Evolutionary conservation across 768 basidiomycete species (phyloP).

Genomic region (Suillus fuscotomentosus): DNA sequence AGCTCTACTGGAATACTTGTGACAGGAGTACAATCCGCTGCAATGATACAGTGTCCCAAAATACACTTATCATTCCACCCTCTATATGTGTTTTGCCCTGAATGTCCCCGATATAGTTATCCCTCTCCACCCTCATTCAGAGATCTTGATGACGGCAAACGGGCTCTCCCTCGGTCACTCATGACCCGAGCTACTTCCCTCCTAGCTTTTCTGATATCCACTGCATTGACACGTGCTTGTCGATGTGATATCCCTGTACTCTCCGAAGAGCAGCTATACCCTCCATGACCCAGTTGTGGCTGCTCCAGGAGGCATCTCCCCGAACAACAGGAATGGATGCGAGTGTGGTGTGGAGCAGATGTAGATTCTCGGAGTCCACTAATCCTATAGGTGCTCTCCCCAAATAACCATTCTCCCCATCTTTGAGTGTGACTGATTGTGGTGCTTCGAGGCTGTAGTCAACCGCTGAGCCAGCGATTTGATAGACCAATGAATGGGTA

Average conservation of each 20-base stretch:
- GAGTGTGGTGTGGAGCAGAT: constrained; percentile 26
- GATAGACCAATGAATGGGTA: constrained; percentile 29
- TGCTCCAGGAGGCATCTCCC: constrained; percentile 28
- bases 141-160: background rate
- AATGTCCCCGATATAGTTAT: constrained; percentile 11
- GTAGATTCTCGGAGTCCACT: constrained; percentile 29
- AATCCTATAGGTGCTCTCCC: constrained; percentile 21
- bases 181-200: constrained; percentile 18
- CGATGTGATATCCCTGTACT: constrained; percentile 26
- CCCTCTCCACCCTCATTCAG: constrained; percentile 1
- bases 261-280: constrained; percentile 27
- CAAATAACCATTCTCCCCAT: constrained; percentile 27
- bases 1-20: background rate
- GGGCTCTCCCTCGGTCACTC: background rate
- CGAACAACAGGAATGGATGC: constrained; percentile 22
- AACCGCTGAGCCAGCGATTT: constrained; percentile 25
- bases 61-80: constrained; percentile 9
- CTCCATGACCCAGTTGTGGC: constrained; percentile 32
- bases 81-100: constrained; percentile 19
- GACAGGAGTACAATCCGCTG: constrained; percentile 24
- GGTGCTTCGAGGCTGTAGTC: constrained; percentile 31
- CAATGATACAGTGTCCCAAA: constrained; percentile 14
- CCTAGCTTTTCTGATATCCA: constrained; percentile 29
- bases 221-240: constrained; percentile 27
- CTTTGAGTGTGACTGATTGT: constrained; percentile 31